A percentile compares a stretch with the other conserved stretches of the same genome.
Conservation (phyloP, 73 alveolate species). For the Durusdinium trenchii region DNA sequence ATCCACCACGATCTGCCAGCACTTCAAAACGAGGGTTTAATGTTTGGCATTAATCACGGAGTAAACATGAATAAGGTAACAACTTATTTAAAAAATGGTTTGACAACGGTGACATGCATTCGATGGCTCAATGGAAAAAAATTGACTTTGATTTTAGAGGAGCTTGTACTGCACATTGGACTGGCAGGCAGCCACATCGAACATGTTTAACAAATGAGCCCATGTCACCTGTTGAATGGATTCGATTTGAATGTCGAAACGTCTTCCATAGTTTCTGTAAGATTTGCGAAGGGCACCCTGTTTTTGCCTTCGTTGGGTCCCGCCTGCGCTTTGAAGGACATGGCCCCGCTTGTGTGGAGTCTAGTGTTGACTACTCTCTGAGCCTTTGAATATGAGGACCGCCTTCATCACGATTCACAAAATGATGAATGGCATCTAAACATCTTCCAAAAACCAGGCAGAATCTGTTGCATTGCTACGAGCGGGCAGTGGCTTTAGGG, state of each 20-base stretch:
- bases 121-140: not conserved
- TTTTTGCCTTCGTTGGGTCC: no score
- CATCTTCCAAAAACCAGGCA: no score
- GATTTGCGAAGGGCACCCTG: not conserved
- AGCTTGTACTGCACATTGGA: not conserved
- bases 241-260: not conserved
- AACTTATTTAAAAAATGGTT: not conserved
- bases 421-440: no score
- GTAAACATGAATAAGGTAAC: not conserved
- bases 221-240: not conserved
- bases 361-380: slow-evolving; percentile 45
- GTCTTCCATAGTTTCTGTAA: not conserved
- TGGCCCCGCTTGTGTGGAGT: not conserved
- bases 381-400: slow-evolving; percentile 8
- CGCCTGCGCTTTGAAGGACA: slow-evolving; percentile 80
- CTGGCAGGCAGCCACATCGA: not conserved
- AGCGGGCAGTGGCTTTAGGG: no score
- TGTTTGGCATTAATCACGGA: not conserved
- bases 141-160: not conserved
- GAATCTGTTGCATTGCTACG: no score
- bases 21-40: not conserved
- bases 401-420: no score
- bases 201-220: not conserved
- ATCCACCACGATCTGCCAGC: slow-evolving; percentile 61
- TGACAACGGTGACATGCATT: not conserved